A percentile compares a stretch with the other conserved stretches of the same genome.
These are phyloP conservation scores for Trichoderma arundinaceum DNA, from an alignment of 2,329 filamentous ascomycete genomes.

Conservation along the genomic window DNA sequence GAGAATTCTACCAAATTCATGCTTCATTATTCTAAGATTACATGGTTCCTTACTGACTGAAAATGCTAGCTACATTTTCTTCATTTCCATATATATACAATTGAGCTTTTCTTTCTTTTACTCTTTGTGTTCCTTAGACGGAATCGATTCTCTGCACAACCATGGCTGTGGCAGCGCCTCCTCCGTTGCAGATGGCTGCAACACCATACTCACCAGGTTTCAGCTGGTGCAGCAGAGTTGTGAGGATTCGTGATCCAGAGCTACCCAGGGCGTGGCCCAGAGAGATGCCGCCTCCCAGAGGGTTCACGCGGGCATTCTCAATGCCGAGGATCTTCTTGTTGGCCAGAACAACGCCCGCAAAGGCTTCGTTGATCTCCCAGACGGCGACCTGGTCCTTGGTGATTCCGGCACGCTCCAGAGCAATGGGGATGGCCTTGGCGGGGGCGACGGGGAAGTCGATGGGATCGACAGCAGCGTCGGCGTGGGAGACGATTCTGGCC, in stretches of 20 bases:
- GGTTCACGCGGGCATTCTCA: constrained; percentile 80
- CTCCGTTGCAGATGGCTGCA: constrained; percentile 96
- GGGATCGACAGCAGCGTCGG: constrained; percentile 87
- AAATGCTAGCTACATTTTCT: constrained; percentile 3
- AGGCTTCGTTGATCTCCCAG: constrained; percentile 99
- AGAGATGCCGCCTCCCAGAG: constrained; percentile 87
- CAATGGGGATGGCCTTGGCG: constrained; percentile 88
- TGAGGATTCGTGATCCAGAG: constrained; percentile 89
- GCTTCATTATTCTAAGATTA: constrained; percentile 23
- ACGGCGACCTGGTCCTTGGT: constrained; percentile 88
- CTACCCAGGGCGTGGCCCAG: constrained; percentile 91
- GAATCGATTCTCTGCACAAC: constrained; percentile 83
- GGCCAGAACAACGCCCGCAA: constrained; percentile 92
- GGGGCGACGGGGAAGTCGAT: constrained; percentile 96
- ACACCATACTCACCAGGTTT: constrained; percentile 92
- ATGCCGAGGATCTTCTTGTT: constrained; percentile 92
- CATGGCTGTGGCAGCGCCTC: constrained; percentile 87
- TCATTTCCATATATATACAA: constrained; percentile 9
- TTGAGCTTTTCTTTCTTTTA: not conserved
- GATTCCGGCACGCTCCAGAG: constrained; percentile 86
- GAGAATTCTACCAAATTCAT: not conserved
- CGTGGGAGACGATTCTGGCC: constrained; percentile 83
- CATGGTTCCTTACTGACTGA: constrained; percentile 6
- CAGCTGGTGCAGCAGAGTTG: constrained; percentile 88
- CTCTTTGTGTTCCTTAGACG: constrained; percentile 45